Evolutionary conservation across 2,329 filamentous ascomycete genomes (phyloP), one percentile per base, ranked within the genome.

Genomic region (Fusarium abutilonis): DNA sequence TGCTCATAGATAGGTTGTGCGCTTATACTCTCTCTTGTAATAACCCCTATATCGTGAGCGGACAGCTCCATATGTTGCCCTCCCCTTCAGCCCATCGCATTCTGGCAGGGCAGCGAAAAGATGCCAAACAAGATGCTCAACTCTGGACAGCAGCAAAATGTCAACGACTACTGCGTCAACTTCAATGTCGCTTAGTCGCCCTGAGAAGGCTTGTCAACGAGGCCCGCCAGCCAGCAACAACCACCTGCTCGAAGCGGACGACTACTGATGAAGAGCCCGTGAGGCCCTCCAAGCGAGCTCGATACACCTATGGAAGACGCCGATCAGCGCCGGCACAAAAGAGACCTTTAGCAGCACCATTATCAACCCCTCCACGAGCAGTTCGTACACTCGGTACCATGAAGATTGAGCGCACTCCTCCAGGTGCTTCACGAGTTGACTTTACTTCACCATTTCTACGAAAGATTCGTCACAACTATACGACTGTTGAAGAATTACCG

Each of bases 121-220:
- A 38, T 15, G 40, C 42, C 41, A 52, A 51, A 35, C 51, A 65
- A 39, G 57, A 67, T 29, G n/a, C 54, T 11, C 75, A 76, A 40
- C 73, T 72, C 11, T 83, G 81, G 81, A 83, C 79, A 5, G 78
- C 81, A 6, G 75, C 78, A 45, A 73, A 80, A 52, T 83, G 81
- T 40, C 77, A 79, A 43, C 75, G 80, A 3, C 67, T 82, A 6
- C 74, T 83, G 15, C 79, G 80, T 4, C 81, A 81, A 31, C 68
- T 83, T 1, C 75, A 81, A 28, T 75, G 78, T 8, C 77, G 80
- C 9, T 63, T 83, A 21, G 65, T 72, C n/a, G 68, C 73, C 3
- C 67, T 83, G 6, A 75, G 76, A 32, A 77, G 74, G 39, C 69
- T 78, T 9, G 66, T 69, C 47, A 35, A 67, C 45, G 60, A 73